These are phyloP conservation scores for Pseudocercospora ulei DNA, from an alignment of 2,329 filamentous ascomycete species.

Conservation along the genomic window DNA sequence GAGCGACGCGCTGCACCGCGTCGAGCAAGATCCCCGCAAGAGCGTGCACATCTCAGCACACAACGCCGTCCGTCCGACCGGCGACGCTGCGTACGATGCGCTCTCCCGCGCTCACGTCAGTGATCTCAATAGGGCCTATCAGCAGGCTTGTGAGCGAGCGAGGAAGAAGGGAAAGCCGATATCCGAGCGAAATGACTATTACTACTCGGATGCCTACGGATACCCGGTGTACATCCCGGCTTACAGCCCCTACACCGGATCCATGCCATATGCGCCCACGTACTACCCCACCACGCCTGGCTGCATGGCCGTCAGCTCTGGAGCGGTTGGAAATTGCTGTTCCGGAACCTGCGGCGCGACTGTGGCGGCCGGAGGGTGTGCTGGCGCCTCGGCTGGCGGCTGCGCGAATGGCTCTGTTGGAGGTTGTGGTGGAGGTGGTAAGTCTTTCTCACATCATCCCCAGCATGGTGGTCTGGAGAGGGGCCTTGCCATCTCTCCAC, in stretches of 20 bases:
- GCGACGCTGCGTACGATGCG: conserved; percentile 20
- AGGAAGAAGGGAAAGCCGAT: conserved; percentile 34
- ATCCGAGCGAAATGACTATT: conserved; percentile 35
- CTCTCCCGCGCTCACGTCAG: conserved; percentile 29
- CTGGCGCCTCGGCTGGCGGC: conserved; percentile 25
- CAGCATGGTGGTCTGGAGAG: too few relatives aligned
- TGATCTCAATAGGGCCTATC: conserved; percentile 49
- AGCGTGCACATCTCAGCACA: conserved; percentile 65
- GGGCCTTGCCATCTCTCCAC: too few relatives aligned
- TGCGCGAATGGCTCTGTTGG: conserved; percentile 14
- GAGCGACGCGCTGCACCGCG: conserved; percentile 34
- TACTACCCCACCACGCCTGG: conserved; percentile 41
- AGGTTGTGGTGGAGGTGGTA: conserved; percentile 9
- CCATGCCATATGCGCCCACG: conserved; percentile 32
- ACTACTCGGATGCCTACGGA: conserved; percentile 39
- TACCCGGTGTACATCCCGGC: conserved; percentile 25
- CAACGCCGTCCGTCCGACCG: conserved; percentile 49
- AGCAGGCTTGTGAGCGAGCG: conserved; percentile 35
- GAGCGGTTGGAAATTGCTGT: conserved; percentile 42
- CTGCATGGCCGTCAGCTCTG: conserved; percentile 38
- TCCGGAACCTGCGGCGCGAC: conserved; percentile 38
- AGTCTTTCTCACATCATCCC: too few relatives aligned
- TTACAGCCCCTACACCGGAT: conserved; percentile 38
- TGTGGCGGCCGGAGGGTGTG: conserved; percentile 36
- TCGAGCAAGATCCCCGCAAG: conserved; percentile 46